phyloP scores from a whole-genome alignment of 176 grass and related monocot genomes.

The Leersia perrieri region DNA sequence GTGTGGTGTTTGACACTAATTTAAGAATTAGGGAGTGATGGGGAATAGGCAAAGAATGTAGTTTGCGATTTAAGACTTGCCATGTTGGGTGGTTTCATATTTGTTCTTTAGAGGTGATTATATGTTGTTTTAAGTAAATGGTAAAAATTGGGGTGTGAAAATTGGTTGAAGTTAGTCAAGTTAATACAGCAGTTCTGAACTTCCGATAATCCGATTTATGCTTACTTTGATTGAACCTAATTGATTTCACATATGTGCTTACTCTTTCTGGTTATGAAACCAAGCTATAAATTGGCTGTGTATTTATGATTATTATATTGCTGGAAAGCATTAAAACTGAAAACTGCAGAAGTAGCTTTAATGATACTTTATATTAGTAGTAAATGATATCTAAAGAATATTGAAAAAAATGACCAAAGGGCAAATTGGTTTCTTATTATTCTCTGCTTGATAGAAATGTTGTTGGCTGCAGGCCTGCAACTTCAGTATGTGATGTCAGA shows the following conservation, averaged over 20 bases:
- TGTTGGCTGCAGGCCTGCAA: conserved; percentile 8
- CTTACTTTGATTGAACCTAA: background rate
- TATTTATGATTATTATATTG: background rate
- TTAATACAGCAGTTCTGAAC: background rate
- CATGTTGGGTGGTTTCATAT: background rate
- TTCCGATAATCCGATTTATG: no score
- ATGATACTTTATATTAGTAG: background rate
- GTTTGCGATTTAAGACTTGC: background rate
- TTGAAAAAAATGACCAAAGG: background rate
- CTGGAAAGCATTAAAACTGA: background rate
- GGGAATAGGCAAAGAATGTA: background rate
- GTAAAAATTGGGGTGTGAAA: background rate
- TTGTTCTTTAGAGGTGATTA: background rate
- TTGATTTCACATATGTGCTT: background rate
- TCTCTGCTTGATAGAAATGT: conserved; percentile 11
- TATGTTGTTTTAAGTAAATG: background rate
- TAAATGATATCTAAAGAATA: background rate
- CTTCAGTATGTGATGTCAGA: conserved; percentile 24
- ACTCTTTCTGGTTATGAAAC: background rate
- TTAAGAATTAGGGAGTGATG: background rate
- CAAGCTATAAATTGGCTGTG: background rate
- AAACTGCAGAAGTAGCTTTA: background rate
- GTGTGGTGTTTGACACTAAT: background rate
- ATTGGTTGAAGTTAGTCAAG: background rate
- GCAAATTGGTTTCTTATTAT: background rate